Evolutionary conservation across 305 asterid species (phyloP).

Genomic region (Solanum chacoense): DNA sequence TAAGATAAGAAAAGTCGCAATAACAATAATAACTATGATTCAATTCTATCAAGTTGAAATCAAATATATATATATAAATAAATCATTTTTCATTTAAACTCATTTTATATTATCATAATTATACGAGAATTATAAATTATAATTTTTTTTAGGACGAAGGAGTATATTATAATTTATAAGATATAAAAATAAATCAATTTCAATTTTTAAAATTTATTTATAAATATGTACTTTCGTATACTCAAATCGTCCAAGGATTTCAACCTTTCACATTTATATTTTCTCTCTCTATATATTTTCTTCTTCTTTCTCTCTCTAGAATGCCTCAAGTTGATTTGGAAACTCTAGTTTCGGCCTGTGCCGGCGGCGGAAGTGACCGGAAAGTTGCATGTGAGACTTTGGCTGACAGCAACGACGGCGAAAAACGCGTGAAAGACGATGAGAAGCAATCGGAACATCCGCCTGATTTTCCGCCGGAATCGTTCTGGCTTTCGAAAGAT

Average conservation of each 20-base stretch:
- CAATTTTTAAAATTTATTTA: neutral
- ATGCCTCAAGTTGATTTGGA: slow-evolving; percentile 72
- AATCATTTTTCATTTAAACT: neutral
- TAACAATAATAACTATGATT: neutral
- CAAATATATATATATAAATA: too few species aligned
- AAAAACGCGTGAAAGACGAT: neutral
- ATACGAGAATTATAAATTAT: too few species aligned
- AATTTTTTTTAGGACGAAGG: neutral
- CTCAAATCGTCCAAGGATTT: neutral
- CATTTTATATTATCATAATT: neutral
- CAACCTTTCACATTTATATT: neutral
- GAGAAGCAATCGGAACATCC: slow-evolving; percentile 6
- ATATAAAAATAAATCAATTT: neutral
- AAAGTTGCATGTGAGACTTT: slow-evolving; percentile 38
- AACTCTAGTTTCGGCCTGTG: slow-evolving; percentile 36
- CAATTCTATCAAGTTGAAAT: neutral
- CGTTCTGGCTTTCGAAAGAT: slow-evolving; percentile 78
- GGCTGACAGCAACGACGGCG: slow-evolving; percentile 10
- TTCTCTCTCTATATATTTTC: slow-evolving; percentile 1
- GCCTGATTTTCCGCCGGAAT: slow-evolving; percentile 66
- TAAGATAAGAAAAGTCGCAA: neutral
- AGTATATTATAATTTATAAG: neutral
- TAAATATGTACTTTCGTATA: neutral
- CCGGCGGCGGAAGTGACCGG: slow-evolving; percentile 33
- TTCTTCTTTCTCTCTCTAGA: slow-evolving; percentile 8